Percentiles rank a stretch among this genome's conserved stretches.
These are phyloP conservation scores for Cucurbita ficifolia DNA, from an alignment of 306 rosid genomes.

Conservation along the genomic window DNA sequence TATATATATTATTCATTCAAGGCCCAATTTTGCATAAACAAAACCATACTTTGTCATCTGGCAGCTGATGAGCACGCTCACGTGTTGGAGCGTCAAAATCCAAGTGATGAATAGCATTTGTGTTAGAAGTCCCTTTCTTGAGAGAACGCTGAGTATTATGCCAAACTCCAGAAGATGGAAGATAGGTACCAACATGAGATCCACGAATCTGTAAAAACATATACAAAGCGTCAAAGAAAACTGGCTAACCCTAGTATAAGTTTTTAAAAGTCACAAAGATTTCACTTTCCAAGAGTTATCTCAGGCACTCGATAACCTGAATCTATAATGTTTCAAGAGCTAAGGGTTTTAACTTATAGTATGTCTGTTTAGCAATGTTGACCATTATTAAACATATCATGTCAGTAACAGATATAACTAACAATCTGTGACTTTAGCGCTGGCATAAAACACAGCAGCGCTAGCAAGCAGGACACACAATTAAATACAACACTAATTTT, in stretches of 20 bases:
- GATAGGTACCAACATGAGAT: slow-evolving; percentile 85
- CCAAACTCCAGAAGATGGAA: slow-evolving; percentile 89
- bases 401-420: not conserved
- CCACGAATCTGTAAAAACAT: slow-evolving; percentile 53
- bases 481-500: not conserved
- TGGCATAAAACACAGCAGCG: not conserved
- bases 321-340: not conserved
- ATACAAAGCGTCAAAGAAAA: not conserved
- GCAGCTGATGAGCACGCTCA: slow-evolving; percentile 73
- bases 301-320: not conserved
- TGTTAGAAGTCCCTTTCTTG: slow-evolving; percentile 47
- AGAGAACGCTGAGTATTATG: slow-evolving; percentile 77
- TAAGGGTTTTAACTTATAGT: not conserved
- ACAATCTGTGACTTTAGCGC: not conserved
- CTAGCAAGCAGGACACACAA: not conserved
- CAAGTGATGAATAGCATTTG: slow-evolving; percentile 64
- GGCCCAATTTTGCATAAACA: not conserved
- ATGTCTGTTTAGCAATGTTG: not conserved
- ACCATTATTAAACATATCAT: not conserved
- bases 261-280: not conserved
- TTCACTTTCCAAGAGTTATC: not conserved
- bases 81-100: slow-evolving; percentile 99
- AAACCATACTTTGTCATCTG: slow-evolving; percentile 62
- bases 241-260: not conserved
- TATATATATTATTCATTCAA: not conserved